Evolutionary conservation across 2,329 filamentous ascomycete genomes (phyloP), one percentile per base, ranked within the genome.

Genomic region (Colletotrichum cuscutae): DNA sequence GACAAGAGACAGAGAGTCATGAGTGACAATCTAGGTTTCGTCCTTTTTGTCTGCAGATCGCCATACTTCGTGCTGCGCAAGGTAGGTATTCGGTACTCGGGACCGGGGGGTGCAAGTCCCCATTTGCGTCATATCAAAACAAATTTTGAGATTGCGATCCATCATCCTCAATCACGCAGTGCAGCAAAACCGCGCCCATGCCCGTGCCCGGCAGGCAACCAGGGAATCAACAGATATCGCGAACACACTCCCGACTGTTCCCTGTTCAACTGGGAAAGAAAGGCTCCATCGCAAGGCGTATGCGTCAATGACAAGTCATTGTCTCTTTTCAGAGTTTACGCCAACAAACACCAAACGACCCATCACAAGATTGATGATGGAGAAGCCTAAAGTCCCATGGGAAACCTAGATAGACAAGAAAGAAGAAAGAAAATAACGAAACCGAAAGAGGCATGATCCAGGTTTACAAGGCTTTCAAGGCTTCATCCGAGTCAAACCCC

Each of bases 21-120:
- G 56, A n/a, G 15, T 24, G 24, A 4, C 9, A 32, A n/a, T 28
- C 9, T 64, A 46, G 46, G 65, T 28, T 71, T 56, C 56, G 22
- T 53, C 57, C 49, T 68, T 30, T 11, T 68, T 30, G 6, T 53
- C 53, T 70, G 70, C 59, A 72, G 70, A 72, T 72, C 70, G 26
- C 60, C 42, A 72, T 72, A 53, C 8, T 32, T 32, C 30, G 30
- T 32, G 9, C 30, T 30, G 8, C 30, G 30, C 30, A 30, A 9
- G 30, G 49, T 54, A 56, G 60, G 69, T 60, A 15, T 4, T 53
- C 60, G 60, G 69, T 60, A 15, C 37, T 54, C 30, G 30, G 30
- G 30, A 32, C 30, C 9, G 30, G 46, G 59, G 65, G 70, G 32
- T 52, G 22, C 54, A 42, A 53, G 30, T 19, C 19, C 26, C 59